Evolutionary conservation across 345 rosid species (phyloP).

Genomic region (Arabis alpina): DNA sequence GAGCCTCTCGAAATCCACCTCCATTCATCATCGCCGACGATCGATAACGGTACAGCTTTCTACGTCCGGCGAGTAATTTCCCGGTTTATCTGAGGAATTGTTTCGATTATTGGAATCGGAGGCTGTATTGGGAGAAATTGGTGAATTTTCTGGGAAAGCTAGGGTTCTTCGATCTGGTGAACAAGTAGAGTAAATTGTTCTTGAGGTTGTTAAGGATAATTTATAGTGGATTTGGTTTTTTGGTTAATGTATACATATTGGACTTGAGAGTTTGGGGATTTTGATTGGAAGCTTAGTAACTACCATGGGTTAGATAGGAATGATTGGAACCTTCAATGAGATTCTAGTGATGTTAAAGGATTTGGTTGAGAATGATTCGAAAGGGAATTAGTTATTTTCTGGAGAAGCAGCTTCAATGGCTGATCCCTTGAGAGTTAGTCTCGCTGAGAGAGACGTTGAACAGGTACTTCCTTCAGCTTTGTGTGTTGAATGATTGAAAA

Average conservation of each 20-base stretch:
- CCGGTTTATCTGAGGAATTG: neutral
- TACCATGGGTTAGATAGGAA: constrained; percentile 44
- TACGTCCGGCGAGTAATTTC: constrained; percentile 21
- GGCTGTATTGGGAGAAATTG: neutral
- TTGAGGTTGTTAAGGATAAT: constrained; percentile 29
- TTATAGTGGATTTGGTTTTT: constrained; percentile 7
- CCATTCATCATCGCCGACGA: constrained; percentile 34
- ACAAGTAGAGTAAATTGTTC: constrained; percentile 19
- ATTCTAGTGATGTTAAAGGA: constrained; percentile 29
- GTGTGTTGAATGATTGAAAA: neutral
- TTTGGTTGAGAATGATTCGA: constrained; percentile 50
- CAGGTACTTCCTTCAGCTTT: constrained; percentile 53
- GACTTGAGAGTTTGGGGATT: constrained; percentile 30
- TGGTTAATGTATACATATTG: constrained; percentile 27
- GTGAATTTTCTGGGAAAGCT: neutral
- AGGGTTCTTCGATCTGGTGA: constrained; percentile 12
- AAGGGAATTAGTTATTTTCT: constrained; percentile 53
- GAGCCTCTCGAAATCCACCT: constrained; percentile 22
- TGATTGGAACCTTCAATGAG: constrained; percentile 25
- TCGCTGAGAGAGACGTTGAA: constrained; percentile 76
- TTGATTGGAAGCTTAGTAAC: neutral
- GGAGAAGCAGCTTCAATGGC: constrained; percentile 69
- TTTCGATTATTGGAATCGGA: constrained; percentile 4
- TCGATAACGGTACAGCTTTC: constrained; percentile 3
- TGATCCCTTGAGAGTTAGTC: constrained; percentile 67